Conservation (phyloP, 768 basidiomycete genomes). For the Hortiboletus flavorubellus region DNA sequence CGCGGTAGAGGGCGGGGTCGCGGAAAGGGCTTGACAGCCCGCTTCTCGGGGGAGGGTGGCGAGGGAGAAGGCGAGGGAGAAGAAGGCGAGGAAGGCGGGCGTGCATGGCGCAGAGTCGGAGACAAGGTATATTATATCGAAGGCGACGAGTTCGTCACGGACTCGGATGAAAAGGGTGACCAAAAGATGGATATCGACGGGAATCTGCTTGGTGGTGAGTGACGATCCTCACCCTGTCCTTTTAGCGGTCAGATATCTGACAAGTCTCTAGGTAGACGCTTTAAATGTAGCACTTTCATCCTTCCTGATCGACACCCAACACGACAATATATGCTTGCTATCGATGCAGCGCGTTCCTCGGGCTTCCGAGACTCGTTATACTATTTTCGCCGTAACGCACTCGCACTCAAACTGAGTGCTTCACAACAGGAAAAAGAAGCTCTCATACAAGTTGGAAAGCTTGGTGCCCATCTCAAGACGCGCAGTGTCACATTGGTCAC, state of each 20-base stretch:
- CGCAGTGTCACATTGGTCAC: slow-evolving; percentile 93
- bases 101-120: slow-evolving; percentile 70
- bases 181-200: slow-evolving; percentile 88
- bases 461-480: slow-evolving; percentile 84
- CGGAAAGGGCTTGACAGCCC: slow-evolving; percentile 30
- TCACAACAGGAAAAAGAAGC: slow-evolving; percentile 90
- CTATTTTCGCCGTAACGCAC: slow-evolving; percentile 89
- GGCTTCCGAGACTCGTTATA: slow-evolving; percentile 98
- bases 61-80: slow-evolving; percentile 38
- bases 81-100: slow-evolving; percentile 45
- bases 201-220: slow-evolving; percentile 77
- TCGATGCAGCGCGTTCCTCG: slow-evolving; percentile 94
- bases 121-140: slow-evolving; percentile 76
- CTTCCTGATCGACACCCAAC: slow-evolving; percentile 82
- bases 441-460: slow-evolving; percentile 83
- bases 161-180: slow-evolving; percentile 83
- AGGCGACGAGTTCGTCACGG: slow-evolving; percentile 85
- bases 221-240: background rate
- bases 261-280: slow-evolving; percentile 61
- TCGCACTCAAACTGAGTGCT: slow-evolving; percentile 88
- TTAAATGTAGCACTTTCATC: slow-evolving; percentile 88
- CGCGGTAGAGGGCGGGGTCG: slow-evolving; percentile 41
- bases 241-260: background rate
- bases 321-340: slow-evolving; percentile 90
- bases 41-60: slow-evolving; percentile 32